phyloP scores from a whole-genome alignment of 2,329 filamentous ascomycete species.

The Colletotrichum paranaense region DNA sequence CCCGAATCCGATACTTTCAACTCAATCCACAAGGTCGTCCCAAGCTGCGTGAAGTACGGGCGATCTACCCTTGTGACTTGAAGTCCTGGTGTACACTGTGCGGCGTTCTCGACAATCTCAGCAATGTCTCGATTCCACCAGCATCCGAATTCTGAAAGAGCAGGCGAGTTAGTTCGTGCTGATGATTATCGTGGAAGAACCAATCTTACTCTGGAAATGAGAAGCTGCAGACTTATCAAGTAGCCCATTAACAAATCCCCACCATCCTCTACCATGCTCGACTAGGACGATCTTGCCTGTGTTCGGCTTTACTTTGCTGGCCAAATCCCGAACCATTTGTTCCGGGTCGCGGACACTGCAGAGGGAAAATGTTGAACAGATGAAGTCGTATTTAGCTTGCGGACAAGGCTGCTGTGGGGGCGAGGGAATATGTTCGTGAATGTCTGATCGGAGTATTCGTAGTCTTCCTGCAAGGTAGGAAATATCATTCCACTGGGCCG shows the following conservation, averaged over 20 bases:
- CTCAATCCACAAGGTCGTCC: conserved; percentile 70
- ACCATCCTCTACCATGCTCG: conserved; percentile 71
- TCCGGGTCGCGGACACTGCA: conserved; percentile 71
- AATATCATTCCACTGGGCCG: background rate
- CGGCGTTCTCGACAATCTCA: conserved; percentile 62
- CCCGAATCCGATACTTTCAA: conserved; percentile 51
- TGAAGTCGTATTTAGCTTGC: conserved; percentile 66
- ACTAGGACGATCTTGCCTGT: conserved; percentile 70
- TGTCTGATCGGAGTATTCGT: conserved; percentile 62
- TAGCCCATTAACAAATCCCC: conserved; percentile 64
- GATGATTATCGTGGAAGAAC: background rate
- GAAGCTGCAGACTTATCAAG: conserved; percentile 65
- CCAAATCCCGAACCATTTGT: conserved; percentile 64
- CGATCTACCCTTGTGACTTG: conserved; percentile 66
- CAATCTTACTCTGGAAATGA: conserved; percentile 58
- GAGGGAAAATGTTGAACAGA: conserved; percentile 73
- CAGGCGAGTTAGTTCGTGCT: background rate
- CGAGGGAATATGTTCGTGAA: conserved; percentile 54
- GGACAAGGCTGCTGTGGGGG: conserved; percentile 40
- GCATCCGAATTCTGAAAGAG: conserved; percentile 63
- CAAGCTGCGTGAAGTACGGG: conserved; percentile 64
- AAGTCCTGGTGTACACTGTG: conserved; percentile 60
- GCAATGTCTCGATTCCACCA: conserved; percentile 77
- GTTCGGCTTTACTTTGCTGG: conserved; percentile 60
- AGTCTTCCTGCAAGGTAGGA: conserved; percentile 54